Evolutionary conservation across 2,329 filamentous ascomycete species (phyloP), one percentile per base, ranked within the genome.

Genomic region (Aspergillus costaricaensis): DNA sequence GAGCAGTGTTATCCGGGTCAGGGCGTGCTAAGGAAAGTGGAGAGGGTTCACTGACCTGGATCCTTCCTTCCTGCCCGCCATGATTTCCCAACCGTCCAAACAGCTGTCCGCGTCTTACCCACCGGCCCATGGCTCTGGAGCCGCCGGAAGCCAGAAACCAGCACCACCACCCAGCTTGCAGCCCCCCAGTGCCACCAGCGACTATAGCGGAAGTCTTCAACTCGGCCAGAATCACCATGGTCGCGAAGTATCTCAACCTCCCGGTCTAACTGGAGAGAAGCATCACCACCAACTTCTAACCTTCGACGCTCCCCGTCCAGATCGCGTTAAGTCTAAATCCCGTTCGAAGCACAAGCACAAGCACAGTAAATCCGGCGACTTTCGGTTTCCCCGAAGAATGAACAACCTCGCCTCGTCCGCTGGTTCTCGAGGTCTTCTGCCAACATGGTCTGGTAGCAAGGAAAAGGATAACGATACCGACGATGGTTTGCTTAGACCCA

Each of bases 391-490:
- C 14, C 71, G 68, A 17, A 72, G 65, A 36, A 76, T 76, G 73
- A 75, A 67, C 48, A 68, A 72, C 10, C 59, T 73, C 15, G 61
- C 69, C 8, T 72, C 74, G 15, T 73, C 72, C 5, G 65, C 70
- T 41, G 71, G 68, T 27, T 70, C 68, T 5, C 67, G 70, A 25
- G 70, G 70, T 6, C 61, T 75, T 15, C 58, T 77, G 12, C 71
- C 73, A n/a, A 72, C 69, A 15, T 70, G 70, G 68, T 65, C 72
- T 19, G 62, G 63, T 17, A 63, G 65, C 10, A 68, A 65, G 52
- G 71, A 72, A n/a, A 73, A 70, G 55, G 71, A 75, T 10, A 68
- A 69, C 47, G 72, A 73, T 32, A 66, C 55, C 6, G 70, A 74
- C 39, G 65, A 72, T 63, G 68, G 69, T 8, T 59, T 76, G 12